Percentiles rank a stretch among this genome's conserved stretches.
phyloP scores from a whole-genome alignment of 164 flowering plant genomes.

The Umbellularia californica region DNA sequence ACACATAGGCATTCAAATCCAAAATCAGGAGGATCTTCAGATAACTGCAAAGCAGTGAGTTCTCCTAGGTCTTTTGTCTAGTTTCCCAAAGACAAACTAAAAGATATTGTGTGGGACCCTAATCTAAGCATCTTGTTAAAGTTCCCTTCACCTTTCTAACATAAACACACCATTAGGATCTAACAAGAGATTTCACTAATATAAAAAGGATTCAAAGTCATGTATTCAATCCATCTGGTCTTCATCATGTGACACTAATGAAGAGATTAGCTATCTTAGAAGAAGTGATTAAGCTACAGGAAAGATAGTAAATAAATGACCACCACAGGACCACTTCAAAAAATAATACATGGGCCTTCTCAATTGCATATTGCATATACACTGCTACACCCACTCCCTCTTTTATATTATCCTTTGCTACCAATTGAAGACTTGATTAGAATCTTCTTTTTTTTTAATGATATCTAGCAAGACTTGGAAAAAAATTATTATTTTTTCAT shows the following conservation, averaged over 20 bases:
- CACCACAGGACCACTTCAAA: background rate
- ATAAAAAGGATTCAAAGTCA: background rate
- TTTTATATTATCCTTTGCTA: too few relatives aligned
- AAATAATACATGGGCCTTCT: background rate
- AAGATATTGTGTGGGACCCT: conserved; percentile 6
- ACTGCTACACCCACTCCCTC: too few relatives aligned
- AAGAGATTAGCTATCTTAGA: background rate
- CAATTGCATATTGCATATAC: background rate
- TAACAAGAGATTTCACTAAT: background rate
- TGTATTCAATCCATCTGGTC: conserved; percentile 11
- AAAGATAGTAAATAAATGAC: background rate
- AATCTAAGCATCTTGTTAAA: background rate
- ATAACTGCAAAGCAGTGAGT: background rate
- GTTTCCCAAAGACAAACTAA: conserved; percentile 13
- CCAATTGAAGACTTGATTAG: background rate
- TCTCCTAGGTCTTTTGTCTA: conserved; percentile 11
- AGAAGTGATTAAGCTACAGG: background rate
- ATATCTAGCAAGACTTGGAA: background rate
- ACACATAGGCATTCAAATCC: background rate
- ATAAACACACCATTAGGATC: background rate
- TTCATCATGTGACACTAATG: conserved; percentile 6
- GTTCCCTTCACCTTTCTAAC: background rate
- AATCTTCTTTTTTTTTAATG: background rate
- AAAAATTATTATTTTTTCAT: too few relatives aligned
- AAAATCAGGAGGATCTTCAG: conserved; percentile 7